These are phyloP conservation scores for Linum tenue DNA, from an alignment of 345 rosid genomes.

Conservation along the genomic window DNA sequence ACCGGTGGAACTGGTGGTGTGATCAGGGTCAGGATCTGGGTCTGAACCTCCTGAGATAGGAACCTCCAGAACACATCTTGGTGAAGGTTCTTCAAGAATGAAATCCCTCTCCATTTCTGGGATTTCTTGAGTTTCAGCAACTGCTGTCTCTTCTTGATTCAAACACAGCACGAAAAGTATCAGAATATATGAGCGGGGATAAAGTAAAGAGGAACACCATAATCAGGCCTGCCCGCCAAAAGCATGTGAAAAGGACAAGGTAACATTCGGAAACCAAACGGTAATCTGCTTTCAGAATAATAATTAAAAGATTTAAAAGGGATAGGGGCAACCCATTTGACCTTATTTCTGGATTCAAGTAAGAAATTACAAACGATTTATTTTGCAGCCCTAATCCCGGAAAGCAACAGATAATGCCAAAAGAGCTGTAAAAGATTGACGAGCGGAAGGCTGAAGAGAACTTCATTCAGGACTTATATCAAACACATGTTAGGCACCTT, in stretches of 20 bases:
- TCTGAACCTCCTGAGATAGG: constrained; percentile 17
- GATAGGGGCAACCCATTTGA: background rate
- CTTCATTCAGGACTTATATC: background rate
- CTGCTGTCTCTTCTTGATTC: constrained; percentile 21
- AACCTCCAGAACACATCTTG: constrained; percentile 53
- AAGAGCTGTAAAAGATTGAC: background rate
- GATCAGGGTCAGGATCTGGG: constrained; percentile 37
- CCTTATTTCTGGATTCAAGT: background rate
- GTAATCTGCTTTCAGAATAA: background rate
- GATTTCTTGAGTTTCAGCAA: constrained; percentile 17
- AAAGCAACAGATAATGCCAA: background rate
- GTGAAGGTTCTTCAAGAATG: constrained; percentile 29
- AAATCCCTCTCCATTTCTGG: constrained; percentile 26
- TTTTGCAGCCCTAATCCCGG: background rate
- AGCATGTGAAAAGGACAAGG: background rate
- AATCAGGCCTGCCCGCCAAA: background rate
- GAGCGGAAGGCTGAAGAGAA: background rate
- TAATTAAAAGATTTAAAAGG: no score
- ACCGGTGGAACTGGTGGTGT: constrained; percentile 9
- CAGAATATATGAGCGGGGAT: background rate
- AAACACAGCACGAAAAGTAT: background rate
- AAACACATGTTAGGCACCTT: background rate
- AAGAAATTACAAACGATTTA: background rate
- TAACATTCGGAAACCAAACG: background rate
- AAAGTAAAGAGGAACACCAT: background rate